Percentiles rank a stretch among this genome's conserved stretches.
phyloP scores from a whole-genome alignment of 768 basidiomycete species.

The Hysterangium stoloniferum region DNA sequence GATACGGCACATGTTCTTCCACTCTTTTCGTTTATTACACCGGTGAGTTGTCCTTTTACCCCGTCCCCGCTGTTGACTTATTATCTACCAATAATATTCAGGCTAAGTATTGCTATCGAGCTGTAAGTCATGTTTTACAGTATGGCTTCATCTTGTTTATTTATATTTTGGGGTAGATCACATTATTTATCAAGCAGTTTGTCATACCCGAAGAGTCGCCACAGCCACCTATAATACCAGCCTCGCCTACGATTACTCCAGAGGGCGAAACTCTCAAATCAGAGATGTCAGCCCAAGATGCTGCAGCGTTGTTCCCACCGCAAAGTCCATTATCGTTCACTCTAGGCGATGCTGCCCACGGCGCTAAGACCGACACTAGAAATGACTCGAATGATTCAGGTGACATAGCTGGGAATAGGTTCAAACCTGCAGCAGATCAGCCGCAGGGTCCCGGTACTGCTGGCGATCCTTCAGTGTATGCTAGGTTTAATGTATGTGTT shows the following conservation, averaged over 20 bases:
- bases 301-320: neutral
- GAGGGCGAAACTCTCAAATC: neutral
- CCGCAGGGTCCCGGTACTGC: conserved; percentile 32
- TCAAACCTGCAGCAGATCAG: neutral
- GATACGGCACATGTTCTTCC: conserved; percentile 76
- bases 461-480: conserved; percentile 56
- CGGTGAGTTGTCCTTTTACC: conserved; percentile 34
- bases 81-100: conserved; percentile 24
- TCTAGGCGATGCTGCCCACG: neutral
- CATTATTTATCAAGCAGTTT: conserved; percentile 52
- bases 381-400: conserved; percentile 4
- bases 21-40: conserved; percentile 58
- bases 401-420: conserved; percentile 14
- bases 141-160: neutral
- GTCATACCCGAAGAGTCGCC: neutral
- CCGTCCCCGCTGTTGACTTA: conserved; percentile 61
- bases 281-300: neutral
- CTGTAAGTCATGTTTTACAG: conserved; percentile 17
- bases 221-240: neutral
- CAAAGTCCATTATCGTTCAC: neutral
- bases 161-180: conserved; percentile 36
- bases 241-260: neutral
- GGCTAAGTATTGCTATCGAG: conserved; percentile 73
- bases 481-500: conserved; percentile 34
- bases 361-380: neutral